Percentiles rank a stretch among this genome's conserved stretches.
Conservation (phyloP, 768 basidiomycete species). For the Suillus placidus region DNA sequence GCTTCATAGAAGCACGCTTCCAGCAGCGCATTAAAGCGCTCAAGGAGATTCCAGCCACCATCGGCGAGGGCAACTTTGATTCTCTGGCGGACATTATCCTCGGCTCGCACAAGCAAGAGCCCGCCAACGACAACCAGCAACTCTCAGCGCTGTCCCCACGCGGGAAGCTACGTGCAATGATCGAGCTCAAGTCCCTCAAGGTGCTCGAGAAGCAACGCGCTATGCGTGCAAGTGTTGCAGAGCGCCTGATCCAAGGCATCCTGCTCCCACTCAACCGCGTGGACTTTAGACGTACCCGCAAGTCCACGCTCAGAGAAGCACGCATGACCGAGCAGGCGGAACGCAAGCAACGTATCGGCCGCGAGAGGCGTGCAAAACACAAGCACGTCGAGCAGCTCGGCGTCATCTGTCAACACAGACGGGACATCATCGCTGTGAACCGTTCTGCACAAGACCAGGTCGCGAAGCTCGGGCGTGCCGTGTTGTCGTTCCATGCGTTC, state of each 20-base stretch:
- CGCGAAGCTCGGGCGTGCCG: slow-evolving; percentile 67
- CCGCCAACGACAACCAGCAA: slow-evolving; percentile 33
- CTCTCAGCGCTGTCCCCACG: too few species aligned
- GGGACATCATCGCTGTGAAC: slow-evolving; percentile 69
- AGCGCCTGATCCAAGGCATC: slow-evolving; percentile 84
- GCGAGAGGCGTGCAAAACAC: slow-evolving; percentile 93
- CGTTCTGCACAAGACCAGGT: slow-evolving; percentile 66
- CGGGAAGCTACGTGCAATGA: too few species aligned
- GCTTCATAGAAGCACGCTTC: slow-evolving; percentile 87
- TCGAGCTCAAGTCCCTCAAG: too few species aligned
- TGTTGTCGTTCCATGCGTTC: slow-evolving; percentile 81
- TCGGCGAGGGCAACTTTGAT: slow-evolving; percentile 76
- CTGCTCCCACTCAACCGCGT: slow-evolving; percentile 89
- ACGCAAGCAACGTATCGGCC: slow-evolving; percentile 86
- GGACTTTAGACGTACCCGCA: slow-evolving; percentile 86
- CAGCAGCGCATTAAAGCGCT: slow-evolving; percentile 89
- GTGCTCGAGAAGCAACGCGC: too few species aligned
- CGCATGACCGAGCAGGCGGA: slow-evolving; percentile 88
- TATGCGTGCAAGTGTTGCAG: slow-evolving; percentile 79
- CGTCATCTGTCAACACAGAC: slow-evolving; percentile 84
- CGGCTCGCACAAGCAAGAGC: slow-evolving; percentile 8
- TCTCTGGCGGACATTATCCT: slow-evolving; percentile 43
- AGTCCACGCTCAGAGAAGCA: slow-evolving; percentile 86
- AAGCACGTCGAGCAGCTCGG: slow-evolving; percentile 94
- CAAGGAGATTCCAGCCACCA: slow-evolving; percentile 73